Evolutionary conservation across 352 stramenopile species (phyloP), one percentile per base, ranked within the genome.

Genomic region (Globisporangium lucens): DNA sequence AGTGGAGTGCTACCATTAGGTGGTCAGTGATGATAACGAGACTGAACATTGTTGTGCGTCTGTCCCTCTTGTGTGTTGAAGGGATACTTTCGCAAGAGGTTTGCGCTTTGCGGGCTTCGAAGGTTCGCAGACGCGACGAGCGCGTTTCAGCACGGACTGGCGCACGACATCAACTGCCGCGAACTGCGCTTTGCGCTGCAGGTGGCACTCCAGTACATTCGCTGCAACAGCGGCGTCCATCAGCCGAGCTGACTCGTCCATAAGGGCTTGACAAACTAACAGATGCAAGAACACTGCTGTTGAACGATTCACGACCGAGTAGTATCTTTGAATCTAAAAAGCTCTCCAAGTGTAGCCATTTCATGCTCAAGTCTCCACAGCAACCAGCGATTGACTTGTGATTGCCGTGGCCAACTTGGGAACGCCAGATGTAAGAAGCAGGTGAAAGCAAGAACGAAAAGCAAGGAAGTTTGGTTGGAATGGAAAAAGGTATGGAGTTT

Each of bases 11-110:
- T n/a, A n/a, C 30, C 30, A 33, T 33, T 33, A 49, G 2, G 41
- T n/a, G 15, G n/a, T 6, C 7, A 4, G n/a, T 46, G 38, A 15
- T 4, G 15, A n/a, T n/a, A 15, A 9, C 15, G 41, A 49, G 7
- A 49, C 15, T 49, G 17, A 15, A 36, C 0, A 2, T 52, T 35
- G 41, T 6, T 47, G 10, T 4, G 38, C 15, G 15, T 17, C 1
- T 49, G 15, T 17, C 1, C n/a, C 41, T 61, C 17, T 38, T 56
- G 0, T 56, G 46, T 38, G 10, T 30, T 69, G n/a, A 38, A 92
- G 84, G 82, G 76, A 10, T 91, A 90, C 58, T 93, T 83, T 61
- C 85, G 85, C 20, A 88, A 87, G 58, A 82, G 85, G 13, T 89
- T 74, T 61, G 85, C 85, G 8, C 55, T 93, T 10, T 91, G 74